Evolutionary conservation across 768 basidiomycete genomes (phyloP).

Genomic region (Cyathus striatus): DNA sequence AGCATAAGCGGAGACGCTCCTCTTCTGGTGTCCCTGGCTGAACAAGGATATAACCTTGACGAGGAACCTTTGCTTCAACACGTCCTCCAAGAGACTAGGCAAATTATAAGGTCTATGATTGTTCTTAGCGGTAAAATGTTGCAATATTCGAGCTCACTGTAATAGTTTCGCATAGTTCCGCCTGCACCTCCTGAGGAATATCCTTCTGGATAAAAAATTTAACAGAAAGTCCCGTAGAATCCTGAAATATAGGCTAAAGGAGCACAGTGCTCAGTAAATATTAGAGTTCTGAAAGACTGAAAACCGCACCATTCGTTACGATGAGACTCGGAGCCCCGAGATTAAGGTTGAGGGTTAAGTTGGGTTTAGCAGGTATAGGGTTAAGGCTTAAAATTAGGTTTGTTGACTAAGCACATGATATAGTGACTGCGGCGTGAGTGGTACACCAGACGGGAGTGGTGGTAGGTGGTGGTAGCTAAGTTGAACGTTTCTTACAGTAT

Average conservation of each 20-base stretch:
- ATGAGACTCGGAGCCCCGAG: conserved; percentile 26
- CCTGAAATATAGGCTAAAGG: conserved; percentile 67
- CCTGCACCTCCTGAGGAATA: conserved; percentile 59
- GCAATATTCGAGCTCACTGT: conserved; percentile 36
- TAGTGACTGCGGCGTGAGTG: no score
- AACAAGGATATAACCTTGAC: conserved; percentile 69
- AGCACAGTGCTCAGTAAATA: background rate
- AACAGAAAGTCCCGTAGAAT: conserved; percentile 57
- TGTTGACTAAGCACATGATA: conserved; percentile 13
- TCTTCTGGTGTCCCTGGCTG: conserved; percentile 67
- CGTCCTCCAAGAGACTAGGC: conserved; percentile 66
- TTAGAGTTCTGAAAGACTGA: background rate
- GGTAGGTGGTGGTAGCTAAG: no score
- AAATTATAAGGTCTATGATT: background rate
- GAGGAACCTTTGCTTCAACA: conserved; percentile 74
- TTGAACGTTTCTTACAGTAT: no score
- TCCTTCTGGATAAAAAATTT: conserved; percentile 88
- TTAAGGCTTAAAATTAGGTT: conserved; percentile 14
- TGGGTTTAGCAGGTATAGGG: conserved; percentile 33
- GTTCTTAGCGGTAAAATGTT: no score
- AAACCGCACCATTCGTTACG: background rate
- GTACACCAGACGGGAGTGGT: no score
- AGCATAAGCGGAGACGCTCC: conserved; percentile 70
- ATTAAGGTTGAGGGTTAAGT: conserved; percentile 46
- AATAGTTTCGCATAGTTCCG: conserved; percentile 70